Evolutionary conservation across 192 early-diverging fungal species (phyloP).

Genomic region (Hyaloraphidium curvatum): DNA sequence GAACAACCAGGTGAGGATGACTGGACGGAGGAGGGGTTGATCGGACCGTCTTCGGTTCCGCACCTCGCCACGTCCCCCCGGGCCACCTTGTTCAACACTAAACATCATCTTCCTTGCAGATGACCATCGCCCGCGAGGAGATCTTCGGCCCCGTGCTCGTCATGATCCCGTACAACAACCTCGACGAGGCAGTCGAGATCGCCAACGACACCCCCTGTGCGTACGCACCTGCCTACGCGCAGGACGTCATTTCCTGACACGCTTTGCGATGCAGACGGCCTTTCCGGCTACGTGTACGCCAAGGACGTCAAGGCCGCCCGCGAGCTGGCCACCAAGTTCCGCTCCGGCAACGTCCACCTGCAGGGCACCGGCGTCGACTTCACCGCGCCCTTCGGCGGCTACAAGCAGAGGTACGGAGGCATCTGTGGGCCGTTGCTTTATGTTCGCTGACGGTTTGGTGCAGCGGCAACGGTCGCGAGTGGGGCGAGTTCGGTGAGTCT

Average conservation of each 20-base stretch:
- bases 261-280: too few relatives aligned
- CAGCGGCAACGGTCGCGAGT: not conserved
- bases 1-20: too few relatives aligned
- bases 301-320: constrained; percentile 2
- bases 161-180: not conserved
- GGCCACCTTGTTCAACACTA: too few relatives aligned
- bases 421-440: not conserved
- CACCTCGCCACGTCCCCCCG: too few relatives aligned
- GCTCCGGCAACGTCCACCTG: constrained; percentile 1
- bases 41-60: too few relatives aligned
- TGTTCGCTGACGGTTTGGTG: not conserved
- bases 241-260: too few relatives aligned
- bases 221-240: too few relatives aligned
- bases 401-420: not conserved
- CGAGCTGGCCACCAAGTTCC: not conserved
- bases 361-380: not conserved
- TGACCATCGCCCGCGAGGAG: constrained; percentile 1
- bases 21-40: too few relatives aligned
- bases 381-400: not conserved
- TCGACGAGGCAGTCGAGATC: constrained; percentile 1
- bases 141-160: not conserved
- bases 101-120: too few relatives aligned
- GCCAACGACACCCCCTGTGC: constrained; percentile 1
- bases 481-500: not conserved
- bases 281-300: not conserved